Percentiles rank a stretch among this genome's conserved stretches.
phyloP scores from a whole-genome alignment of 768 basidiomycete species.

The Lactifluus echinatus region DNA sequence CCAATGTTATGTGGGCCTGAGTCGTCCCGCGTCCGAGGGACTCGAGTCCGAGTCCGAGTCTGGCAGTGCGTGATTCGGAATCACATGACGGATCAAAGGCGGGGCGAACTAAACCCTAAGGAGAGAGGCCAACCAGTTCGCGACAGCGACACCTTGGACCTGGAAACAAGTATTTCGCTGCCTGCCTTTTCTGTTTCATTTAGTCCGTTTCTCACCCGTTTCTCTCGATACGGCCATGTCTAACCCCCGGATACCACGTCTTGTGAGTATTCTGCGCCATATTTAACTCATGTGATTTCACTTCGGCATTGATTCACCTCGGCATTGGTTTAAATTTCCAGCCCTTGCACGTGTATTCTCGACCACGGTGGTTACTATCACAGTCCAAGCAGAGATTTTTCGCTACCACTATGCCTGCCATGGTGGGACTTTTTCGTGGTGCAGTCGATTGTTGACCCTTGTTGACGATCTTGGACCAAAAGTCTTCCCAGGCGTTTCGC shows the following conservation, averaged over 20 bases:
- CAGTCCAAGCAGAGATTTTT: slow-evolving; percentile 23
- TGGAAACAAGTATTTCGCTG: not conserved
- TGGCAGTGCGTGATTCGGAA: not conserved
- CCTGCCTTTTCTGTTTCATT: not conserved
- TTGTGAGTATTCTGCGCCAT: slow-evolving; percentile 12
- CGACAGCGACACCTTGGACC: not conserved
- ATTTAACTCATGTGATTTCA: slow-evolving; percentile 28
- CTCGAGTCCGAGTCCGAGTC: not conserved
- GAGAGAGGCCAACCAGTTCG: not conserved
- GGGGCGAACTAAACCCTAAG: too few relatives aligned
- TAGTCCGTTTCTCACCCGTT: not conserved
- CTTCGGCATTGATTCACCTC: too few relatives aligned
- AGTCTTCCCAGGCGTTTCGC: slow-evolving; percentile 52
- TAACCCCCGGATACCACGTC: slow-evolving; percentile 21
- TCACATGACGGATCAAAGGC: too few relatives aligned
- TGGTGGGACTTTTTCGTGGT: slow-evolving; percentile 27
- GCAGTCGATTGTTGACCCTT: not conserved
- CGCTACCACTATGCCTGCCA: slow-evolving; percentile 28
- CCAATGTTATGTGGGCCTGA: too few relatives aligned
- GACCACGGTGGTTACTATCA: not conserved
- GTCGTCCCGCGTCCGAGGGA: too few relatives aligned
- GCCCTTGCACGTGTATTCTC: slow-evolving; percentile 4
- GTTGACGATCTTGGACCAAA: not conserved
- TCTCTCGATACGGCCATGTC: slow-evolving; percentile 22
- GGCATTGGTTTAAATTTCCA: not conserved